Evolutionary conservation across 495 filamentous ascomycete species (phyloP).

Genomic region (Penicillium manginii): DNA sequence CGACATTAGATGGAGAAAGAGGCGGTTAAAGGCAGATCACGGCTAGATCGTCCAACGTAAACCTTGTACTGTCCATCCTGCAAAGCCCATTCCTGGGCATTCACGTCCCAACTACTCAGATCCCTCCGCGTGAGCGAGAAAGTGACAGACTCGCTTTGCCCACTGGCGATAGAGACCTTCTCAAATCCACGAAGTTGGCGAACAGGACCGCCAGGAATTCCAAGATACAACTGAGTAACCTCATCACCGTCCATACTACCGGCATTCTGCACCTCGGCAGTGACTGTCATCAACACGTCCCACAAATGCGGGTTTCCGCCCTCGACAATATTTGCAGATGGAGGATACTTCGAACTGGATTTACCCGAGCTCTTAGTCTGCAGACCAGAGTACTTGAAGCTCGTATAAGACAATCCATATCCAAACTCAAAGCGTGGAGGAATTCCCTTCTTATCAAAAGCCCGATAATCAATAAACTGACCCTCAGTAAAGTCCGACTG

Average conservation of each 20-base stretch:
- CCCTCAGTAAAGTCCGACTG: conserved; percentile 70
- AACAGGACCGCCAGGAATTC: conserved; percentile 49
- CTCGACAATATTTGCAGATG: conserved; percentile 36
- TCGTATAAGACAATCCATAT: conserved; percentile 69
- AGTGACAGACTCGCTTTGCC: conserved; percentile 45
- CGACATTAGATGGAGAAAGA: conserved; percentile 13
- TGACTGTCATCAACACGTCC: conserved; percentile 58
- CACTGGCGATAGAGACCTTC: conserved; percentile 54
- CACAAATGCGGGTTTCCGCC: conserved; percentile 64
- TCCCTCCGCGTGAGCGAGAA: conserved; percentile 67
- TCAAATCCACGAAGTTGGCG: conserved; percentile 69
- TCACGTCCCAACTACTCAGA: conserved; percentile 68
- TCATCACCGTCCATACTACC: conserved; percentile 57
- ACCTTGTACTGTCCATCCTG: conserved; percentile 41
- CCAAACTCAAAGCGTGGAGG: conserved; percentile 73
- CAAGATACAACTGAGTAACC: conserved; percentile 62
- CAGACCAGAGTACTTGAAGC: conserved; percentile 55
- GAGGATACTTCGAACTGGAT: conserved; percentile 8
- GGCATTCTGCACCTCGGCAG: conserved; percentile 53
- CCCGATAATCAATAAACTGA: conserved; percentile 78
- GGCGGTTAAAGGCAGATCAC: conserved; percentile 22
- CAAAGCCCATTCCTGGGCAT: conserved; percentile 62
- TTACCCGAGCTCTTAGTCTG: conserved; percentile 6
- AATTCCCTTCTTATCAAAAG: conserved; percentile 68
- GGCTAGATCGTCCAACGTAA: conserved; percentile 63